These are phyloP conservation scores for Rhytidhysteron rufulum DNA, from an alignment of 2,329 filamentous ascomycete species.

Conservation along the genomic window DNA sequence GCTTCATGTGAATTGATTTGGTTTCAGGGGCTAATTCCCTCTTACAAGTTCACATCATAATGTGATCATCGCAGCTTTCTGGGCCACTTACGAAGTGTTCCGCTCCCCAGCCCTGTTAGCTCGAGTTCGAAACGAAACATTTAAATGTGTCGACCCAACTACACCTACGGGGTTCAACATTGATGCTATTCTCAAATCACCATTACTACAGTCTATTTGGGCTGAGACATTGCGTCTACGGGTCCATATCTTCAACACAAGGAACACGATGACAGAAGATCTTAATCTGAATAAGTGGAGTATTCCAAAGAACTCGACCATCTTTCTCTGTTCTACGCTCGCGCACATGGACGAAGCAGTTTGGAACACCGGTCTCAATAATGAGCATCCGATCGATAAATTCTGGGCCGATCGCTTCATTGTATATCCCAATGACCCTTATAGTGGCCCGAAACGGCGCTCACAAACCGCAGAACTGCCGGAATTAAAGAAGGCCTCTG, in stretches of 20 bases:
- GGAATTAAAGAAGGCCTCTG: constrained; percentile 10
- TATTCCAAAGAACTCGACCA: constrained; percentile 17
- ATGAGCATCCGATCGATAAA: constrained; percentile 17
- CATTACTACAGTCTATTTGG: constrained; percentile 33
- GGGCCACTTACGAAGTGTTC: constrained; percentile 18
- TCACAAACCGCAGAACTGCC: constrained; percentile 14
- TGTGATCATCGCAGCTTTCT: constrained; percentile 16
- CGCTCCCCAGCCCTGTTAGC: constrained; percentile 8
- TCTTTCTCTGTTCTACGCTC: constrained; percentile 21
- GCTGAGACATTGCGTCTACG: constrained; percentile 29
- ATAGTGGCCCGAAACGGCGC: constrained; percentile 8
- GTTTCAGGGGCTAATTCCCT: no score
- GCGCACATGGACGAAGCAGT: constrained; percentile 17
- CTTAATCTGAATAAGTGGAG: constrained; percentile 21
- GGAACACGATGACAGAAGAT: constrained; percentile 6
- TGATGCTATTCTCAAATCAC: constrained; percentile 14
- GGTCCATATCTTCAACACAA: constrained; percentile 9
- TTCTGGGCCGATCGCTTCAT: constrained; percentile 35
- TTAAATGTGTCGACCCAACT: neutral
- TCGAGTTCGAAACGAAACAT: neutral
- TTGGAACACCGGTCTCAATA: constrained; percentile 22
- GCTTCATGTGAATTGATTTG: no score
- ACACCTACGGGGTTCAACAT: constrained; percentile 6
- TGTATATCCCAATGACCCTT: constrained; percentile 10
- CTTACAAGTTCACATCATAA: no score